These are phyloP conservation scores for Picea glauca DNA, from an alignment of 75 land plant genomes.

Conservation along the genomic window DNA sequence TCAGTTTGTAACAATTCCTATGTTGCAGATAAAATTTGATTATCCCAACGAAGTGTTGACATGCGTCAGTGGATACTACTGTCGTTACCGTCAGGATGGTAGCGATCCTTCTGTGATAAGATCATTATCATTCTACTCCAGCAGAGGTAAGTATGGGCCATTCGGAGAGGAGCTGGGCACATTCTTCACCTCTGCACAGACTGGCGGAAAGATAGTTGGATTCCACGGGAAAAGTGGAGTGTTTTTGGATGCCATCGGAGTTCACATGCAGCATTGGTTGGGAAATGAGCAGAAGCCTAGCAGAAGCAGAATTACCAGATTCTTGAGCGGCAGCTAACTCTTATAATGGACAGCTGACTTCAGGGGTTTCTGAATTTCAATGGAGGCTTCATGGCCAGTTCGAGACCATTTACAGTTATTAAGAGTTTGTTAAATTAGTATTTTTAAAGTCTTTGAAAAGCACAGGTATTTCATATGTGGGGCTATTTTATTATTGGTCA, in stretches of 20 bases:
- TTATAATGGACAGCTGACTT: too few relatives aligned
- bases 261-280: conserved; percentile 25
- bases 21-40: conserved; percentile 26
- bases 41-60: conserved; percentile 51
- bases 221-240: conserved; percentile 25
- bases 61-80: conserved; percentile 39
- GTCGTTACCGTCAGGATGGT: conserved; percentile 8
- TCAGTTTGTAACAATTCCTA: not conserved
- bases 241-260: conserved; percentile 50
- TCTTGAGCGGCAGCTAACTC: not conserved
- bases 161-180: conserved; percentile 52
- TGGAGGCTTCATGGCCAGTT: too few relatives aligned
- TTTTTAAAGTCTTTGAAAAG: too few relatives aligned
- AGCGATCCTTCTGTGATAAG: conserved; percentile 14
- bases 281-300: not conserved
- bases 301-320: not conserved
- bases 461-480: too few relatives aligned
- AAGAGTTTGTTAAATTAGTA: too few relatives aligned
- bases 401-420: too few relatives aligned
- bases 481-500: too few relatives aligned
- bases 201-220: conserved; percentile 60
- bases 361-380: too few relatives aligned
- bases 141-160: conserved; percentile 43
- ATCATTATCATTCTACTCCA: conserved; percentile 45
- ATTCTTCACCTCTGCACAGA: conserved; percentile 42